phyloP scores from a whole-genome alignment of 768 basidiomycete species.

The Boletus vinaceobasis region DNA sequence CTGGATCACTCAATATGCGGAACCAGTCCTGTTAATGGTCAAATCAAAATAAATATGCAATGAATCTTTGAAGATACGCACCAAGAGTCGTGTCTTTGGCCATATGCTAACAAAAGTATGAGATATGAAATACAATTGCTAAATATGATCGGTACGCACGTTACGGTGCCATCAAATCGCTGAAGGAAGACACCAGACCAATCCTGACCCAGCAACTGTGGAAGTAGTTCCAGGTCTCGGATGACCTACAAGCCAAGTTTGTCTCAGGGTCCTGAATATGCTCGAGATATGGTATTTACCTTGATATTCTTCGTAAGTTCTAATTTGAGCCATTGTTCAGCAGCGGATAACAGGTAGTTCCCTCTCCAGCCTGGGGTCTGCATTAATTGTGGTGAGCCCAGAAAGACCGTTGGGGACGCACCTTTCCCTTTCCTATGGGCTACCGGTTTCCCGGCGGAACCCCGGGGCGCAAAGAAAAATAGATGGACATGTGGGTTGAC shows the following conservation, averaged over 20 bases:
- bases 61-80: slow-evolving; percentile 30
- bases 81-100: slow-evolving; percentile 79
- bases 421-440: slow-evolving; percentile 93
- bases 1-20: slow-evolving; percentile 79
- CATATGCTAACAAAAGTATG: slow-evolving; percentile 55
- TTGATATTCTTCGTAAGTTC: slow-evolving; percentile 97
- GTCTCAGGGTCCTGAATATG: background rate
- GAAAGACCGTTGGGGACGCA: slow-evolving; percentile 15
- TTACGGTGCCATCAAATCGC: slow-evolving; percentile 84
- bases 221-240: slow-evolving; percentile 91
- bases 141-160: slow-evolving; percentile 49
- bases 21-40: slow-evolving; percentile 66
- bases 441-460: slow-evolving; percentile 89
- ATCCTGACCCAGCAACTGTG: slow-evolving; percentile 89
- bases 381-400: background rate
- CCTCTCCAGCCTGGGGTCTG: slow-evolving; percentile 77
- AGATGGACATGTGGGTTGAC: slow-evolving; percentile 90
- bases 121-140: slow-evolving; percentile 20
- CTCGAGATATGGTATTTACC: slow-evolving; percentile 29
- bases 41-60: background rate
- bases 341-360: slow-evolving; percentile 87
- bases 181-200: slow-evolving; percentile 98
- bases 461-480: slow-evolving; percentile 91
- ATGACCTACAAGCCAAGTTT: slow-evolving; percentile 55
- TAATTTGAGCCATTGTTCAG: slow-evolving; percentile 92